Base-by-base conservation (phyloP, 768 basidiomycete species). In the Naganishia vishniacii region DNA sequence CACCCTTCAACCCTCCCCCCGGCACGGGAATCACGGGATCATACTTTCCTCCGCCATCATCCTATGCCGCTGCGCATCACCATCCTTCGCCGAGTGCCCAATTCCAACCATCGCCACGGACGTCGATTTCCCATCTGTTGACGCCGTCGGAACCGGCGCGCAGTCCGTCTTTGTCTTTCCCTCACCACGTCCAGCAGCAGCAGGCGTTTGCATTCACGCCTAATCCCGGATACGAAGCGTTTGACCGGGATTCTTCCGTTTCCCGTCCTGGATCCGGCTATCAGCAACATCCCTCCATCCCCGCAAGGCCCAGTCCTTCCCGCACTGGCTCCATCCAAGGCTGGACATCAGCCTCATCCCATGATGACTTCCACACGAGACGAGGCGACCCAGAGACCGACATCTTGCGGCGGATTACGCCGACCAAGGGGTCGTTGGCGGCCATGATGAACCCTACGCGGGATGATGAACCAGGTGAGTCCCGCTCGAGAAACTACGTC, bases 121-220 rank as follows among this genome's bases (percentile, higher is more conserved):
- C 42, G n/a, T 44, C 42, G 6, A 8, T 44, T 6, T 44, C 42
- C 7, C 42, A 44, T 44, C 42, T 44, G 5, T 12, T 44, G 13
- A 44, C 42, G n/a, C 42, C 42, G 13, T 8, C 15, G 34, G 34
- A 37, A 7, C 34, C 34, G 34, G 8, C 34, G 34, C 7, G 34
- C 8, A 7, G 15, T 7, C 8, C 53, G 18, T 29, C 34, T 18
- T 23, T 40, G 11, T 34, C 53, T 31, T 34, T n/a, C n/a, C n/a
- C n/a, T n/a, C n/a, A n/a, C n/a, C n/a, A 51, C 32, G 8, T 32
- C 32, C 29, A n/a, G 32, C 29, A 5, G 20, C n/a, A 18, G 20
- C 49, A 51, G 37, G 34, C 53, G 11, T 56, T 56, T 20, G 53
- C 53, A 26, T 56, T 40, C 20, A 56, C 53, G 34, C 34, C 15